Percentiles rank a stretch among this genome's conserved stretches.
Conservation (phyloP, 108 stramenopile genomes). For the Fragilaria radians region DNA sequence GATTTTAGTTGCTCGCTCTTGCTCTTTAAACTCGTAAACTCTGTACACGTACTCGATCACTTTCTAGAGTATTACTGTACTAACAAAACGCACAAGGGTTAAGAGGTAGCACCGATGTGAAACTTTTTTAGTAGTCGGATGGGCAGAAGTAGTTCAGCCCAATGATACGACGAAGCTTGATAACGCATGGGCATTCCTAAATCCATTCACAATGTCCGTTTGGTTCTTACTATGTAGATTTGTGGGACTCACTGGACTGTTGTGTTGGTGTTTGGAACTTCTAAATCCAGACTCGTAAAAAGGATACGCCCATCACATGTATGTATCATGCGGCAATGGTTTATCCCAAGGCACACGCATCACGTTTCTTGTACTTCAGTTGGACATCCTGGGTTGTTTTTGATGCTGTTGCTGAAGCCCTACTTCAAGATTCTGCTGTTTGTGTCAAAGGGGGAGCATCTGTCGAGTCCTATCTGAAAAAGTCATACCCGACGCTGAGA, state of each 20-base stretch:
- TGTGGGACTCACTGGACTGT: constrained; percentile 15
- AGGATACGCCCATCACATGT: too few species aligned
- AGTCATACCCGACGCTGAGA: constrained; percentile 17
- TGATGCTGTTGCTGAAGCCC: background rate
- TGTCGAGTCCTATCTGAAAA: constrained; percentile 3
- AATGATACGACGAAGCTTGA: background rate
- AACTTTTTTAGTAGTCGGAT: background rate
- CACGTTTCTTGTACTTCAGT: background rate
- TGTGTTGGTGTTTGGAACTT: constrained; percentile 17
- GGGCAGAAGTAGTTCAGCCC: background rate
- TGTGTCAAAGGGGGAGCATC: background rate
- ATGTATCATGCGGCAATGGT: too few species aligned
- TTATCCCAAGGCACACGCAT: constrained; percentile 3
- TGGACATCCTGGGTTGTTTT: constrained; percentile 17
- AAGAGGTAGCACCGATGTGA: too few species aligned
- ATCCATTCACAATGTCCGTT: constrained; percentile 21
- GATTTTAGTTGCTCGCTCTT: too few species aligned
- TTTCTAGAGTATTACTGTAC: too few species aligned
- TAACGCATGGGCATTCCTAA: constrained; percentile 3
- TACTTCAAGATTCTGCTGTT: background rate
- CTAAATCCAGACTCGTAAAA: too few species aligned
- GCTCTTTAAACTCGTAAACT: constrained; percentile 19
- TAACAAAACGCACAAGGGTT: too few species aligned
- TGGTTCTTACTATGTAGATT: constrained; percentile 20
- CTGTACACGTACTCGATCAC: too few species aligned